These are phyloP conservation scores for Candida glucosophila DNA, from an alignment of 1,139 yeast genomes.

Conservation along the genomic window DNA sequence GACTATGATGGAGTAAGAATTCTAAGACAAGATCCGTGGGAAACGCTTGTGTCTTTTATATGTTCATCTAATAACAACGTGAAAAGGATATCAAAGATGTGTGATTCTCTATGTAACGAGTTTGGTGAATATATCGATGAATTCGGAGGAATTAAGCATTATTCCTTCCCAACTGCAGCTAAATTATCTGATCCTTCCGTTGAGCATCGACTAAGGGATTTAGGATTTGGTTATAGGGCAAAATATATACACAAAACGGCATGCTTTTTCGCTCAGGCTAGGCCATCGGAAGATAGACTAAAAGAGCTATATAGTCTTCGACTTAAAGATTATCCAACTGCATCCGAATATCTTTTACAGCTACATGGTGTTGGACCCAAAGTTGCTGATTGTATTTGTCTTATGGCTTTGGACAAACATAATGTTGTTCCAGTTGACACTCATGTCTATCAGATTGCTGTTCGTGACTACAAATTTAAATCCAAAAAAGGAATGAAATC, in stretches of 20 bases:
- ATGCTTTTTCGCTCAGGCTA: conserved; percentile 23
- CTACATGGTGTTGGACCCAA: conserved; percentile 94
- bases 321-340: conserved; percentile 38
- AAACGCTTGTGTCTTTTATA: conserved; percentile 78
- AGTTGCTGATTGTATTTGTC: conserved; percentile 86
- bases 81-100: conserved; percentile 89
- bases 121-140: conserved; percentile 60
- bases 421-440: conserved; percentile 94
- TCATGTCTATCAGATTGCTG: conserved; percentile 89
- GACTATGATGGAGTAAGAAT: background rate
- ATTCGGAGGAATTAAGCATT: conserved; percentile 50
- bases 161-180: conserved; percentile 77
- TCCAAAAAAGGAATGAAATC: conserved; percentile 39
- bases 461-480: conserved; percentile 64
- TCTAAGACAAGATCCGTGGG: conserved; percentile 97
- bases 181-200: too few species aligned
- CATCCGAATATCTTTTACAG: conserved; percentile 56
- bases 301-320: conserved; percentile 32
- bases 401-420: conserved; percentile 86
- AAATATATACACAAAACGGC: conserved; percentile 82
- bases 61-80: conserved; percentile 96
- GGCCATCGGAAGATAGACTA: conserved; percentile 27
- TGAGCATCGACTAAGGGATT: conserved; percentile 39
- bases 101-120: conserved; percentile 63
- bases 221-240: conserved; percentile 92